Percentiles rank a stretch among this genome's conserved stretches.
These are phyloP conservation scores for Leccinum boreale DNA, from an alignment of 768 basidiomycete genomes.

Conservation along the genomic window DNA sequence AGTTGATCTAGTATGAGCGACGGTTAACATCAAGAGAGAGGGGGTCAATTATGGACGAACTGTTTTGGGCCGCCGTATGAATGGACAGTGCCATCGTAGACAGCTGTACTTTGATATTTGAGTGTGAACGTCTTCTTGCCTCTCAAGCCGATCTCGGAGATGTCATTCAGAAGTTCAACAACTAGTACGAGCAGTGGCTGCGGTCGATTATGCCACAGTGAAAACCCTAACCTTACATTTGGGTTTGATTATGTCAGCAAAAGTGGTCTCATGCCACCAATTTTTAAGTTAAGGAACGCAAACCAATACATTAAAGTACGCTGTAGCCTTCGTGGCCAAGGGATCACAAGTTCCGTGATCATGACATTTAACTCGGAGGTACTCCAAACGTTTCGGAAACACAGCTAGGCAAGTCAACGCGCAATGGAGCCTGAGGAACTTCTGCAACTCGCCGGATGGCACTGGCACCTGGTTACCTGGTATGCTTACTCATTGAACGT, in stretches of 20 bases:
- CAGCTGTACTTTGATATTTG: not conserved
- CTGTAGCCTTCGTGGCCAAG: not conserved
- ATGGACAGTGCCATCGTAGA: conserved; percentile 42
- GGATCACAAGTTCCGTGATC: not conserved
- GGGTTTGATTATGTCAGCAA: conserved; percentile 16
- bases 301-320: not conserved
- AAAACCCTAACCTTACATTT: conserved; percentile 23
- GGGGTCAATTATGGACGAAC: conserved; percentile 31
- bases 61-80: conserved; percentile 69
- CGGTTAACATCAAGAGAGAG: not conserved
- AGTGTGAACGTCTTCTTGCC: not conserved
- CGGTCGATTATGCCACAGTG: not conserved
- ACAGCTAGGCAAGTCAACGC: conserved; percentile 5
- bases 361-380: not conserved
- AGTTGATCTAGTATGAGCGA: conserved; percentile 58
- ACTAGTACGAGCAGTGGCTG: not conserved
- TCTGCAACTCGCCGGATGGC: not conserved
- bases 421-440: not conserved
- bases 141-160: not conserved
- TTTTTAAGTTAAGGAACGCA: not conserved
- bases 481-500: too few species aligned
- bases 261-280: not conserved
- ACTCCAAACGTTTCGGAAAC: not conserved
- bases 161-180: not conserved
- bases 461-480: too few species aligned